Evolutionary conservation across 2,329 filamentous ascomycete species (phyloP), one percentile per base, ranked within the genome.

Genomic region (Purpureocillium takamizusanense): DNA sequence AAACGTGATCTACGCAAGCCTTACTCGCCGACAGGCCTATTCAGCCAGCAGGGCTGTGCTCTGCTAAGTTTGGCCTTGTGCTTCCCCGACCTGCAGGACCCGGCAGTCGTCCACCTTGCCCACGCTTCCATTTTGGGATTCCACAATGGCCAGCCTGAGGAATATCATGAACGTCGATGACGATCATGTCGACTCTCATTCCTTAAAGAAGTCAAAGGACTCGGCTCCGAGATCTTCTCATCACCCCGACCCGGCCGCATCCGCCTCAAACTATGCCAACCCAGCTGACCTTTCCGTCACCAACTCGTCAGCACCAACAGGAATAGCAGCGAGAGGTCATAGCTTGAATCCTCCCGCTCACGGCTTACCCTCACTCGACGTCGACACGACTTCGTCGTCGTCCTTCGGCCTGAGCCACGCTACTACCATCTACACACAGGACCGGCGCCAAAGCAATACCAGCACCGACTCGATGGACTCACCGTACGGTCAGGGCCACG

Each of bases 151-250:
- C 48, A 72, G 68, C 52, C 64, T 76, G 47, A 67, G 65, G 51
- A 70, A 70, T 51, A 76, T 76, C 54, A 74, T 76, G 67, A 72
- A 75, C 55, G 60, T 64, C 51, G 67, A 70, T 50, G 69, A 73
- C 49, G 69, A 70, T 49, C 60, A 65, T 45, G 54, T 54, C 42
- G 59, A 64, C 46, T 53, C 63, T 41, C 56, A 55, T 52, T 48
- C 58, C 52, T 60, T 63, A 66, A 70, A 67, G 66, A 71, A 59
- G 60, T 57, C 61, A 51, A 57, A 56, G 46, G 57, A 57, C 51
- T 54, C 66, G 51, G 53, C 51, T 52, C 61, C 59, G 54, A 57
- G 55, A 40, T 46, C 51, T 29, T 46, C 51, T 39, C 46, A 48
- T 29, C 47, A 51, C 40, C 46, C 49, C 44, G 49, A 52, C 32